phyloP scores from a whole-genome alignment of 78 protist genomes.

The Cavenderia fasciculata region DNA sequence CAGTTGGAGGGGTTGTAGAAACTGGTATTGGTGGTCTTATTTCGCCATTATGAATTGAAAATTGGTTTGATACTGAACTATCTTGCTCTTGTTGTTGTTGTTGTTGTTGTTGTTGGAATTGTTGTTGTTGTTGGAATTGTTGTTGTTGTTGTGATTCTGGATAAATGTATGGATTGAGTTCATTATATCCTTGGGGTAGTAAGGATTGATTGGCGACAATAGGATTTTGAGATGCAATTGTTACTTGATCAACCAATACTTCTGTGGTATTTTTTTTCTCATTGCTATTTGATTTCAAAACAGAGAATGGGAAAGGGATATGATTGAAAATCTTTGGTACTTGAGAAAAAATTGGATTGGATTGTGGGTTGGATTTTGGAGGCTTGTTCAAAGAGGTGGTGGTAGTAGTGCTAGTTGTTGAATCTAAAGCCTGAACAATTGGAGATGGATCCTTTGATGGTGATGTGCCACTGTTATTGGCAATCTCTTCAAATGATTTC shows the following conservation, averaged over 20 bases:
- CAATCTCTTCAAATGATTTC: not conserved
- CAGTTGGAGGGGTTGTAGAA: too few species aligned
- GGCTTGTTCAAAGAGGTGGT: too few species aligned
- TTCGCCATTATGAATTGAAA: too few species aligned
- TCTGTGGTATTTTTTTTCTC: not conserved
- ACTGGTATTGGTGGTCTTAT: too few species aligned
- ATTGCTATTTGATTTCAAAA: not conserved
- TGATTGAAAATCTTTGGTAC: conserved; percentile 26
- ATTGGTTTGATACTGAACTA: too few species aligned
- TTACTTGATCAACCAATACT: too few species aligned
- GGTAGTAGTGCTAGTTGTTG: not conserved
- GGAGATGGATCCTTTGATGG: not conserved
- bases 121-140: not conserved
- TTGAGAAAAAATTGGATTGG: conserved; percentile 3
- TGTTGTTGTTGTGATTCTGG: conserved; percentile 4
- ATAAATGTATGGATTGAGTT: too few species aligned
- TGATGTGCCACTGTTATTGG: too few species aligned
- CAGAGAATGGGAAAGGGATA: conserved; percentile 8
- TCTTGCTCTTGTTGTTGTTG: not conserved
- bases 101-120: not conserved
- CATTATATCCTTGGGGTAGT: too few species aligned
- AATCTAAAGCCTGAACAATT: not conserved
- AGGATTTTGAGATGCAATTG: too few species aligned
- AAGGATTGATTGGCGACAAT: too few species aligned
- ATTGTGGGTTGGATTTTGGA: not conserved